Base-by-base conservation (phyloP, 768 basidiomycete genomes). In the Dacryopinax spathularia region DNA sequence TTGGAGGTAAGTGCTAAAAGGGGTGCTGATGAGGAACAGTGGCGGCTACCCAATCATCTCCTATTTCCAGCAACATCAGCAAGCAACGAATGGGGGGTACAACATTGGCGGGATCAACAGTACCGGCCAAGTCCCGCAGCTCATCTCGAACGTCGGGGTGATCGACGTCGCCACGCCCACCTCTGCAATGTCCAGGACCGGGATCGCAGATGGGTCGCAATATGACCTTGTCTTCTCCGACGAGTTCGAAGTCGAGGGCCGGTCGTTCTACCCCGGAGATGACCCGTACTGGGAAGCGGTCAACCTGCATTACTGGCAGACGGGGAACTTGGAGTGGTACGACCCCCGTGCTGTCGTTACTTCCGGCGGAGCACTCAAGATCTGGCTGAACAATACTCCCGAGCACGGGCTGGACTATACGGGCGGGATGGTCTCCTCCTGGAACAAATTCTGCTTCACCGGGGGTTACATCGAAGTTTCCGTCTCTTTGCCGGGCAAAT, bases 211-310 rank as follows among this genome's bases (percentile, higher is more conserved):
- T 63, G 73, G 73, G 15, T 65, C 71, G 59, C 34, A 60, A 3
- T 74, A 69, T 48, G 65, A 69, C 13, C 68, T 77, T 31, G 74
- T 75, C 1, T 77, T 75, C 67, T 71, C 69, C 33, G 76, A 77
- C 65, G 76, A 77, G 66, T 77, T 77, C 66, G 73, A 76, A 61
- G 68, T 68, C 39, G 75, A 75, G 43, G 75, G 75, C 10, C 67
- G 76, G 62, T 63, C 62, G 9, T 69, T 69, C 61, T 68, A 66
- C 60, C 68, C 68, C 27, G 74, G 74, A 15, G 77, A 78, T 62
- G 76, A 77, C 60, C 77, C 78, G 0, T 80, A 74, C 65, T 80
- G 77, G 77, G 71, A 77, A 65, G 79, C 78, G 9, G 74, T 73
- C 6, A 77, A 80, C 65, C 68, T 78, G 13, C 75, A 78, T 67